Base-by-base conservation (phyloP, 2,329 filamentous ascomycete genomes). In the Alternaria atra region DNA sequence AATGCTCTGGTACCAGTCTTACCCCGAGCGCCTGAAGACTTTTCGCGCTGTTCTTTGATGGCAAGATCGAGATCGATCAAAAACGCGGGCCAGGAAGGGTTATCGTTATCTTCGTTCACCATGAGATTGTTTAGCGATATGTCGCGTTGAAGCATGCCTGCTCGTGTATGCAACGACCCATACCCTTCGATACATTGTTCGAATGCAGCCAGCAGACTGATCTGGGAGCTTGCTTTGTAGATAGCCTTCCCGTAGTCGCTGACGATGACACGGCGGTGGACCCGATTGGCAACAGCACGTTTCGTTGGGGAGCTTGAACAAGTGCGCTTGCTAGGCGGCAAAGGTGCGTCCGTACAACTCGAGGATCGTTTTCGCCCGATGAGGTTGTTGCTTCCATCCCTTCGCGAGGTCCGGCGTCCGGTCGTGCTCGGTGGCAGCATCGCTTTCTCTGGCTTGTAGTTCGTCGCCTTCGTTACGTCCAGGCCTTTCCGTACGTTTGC, bases 61-160 rank as follows among this genome's bases (percentile, higher is more conserved):
- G 76, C 70, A 59, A 69, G 64, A 52, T 70, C 55, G 47, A 85
- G 77, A 59, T 83, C 78, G 51, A 84, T 82, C 27, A 83, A 67
- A 50, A 83, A 84, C 2, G 72, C 61, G 47, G 52, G 68, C 78
- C 70, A 80, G 29, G 70, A 83, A 20, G 70, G 72, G 61, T 81
- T 80, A 0, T 75, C 54, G 13, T 73, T 54, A 15, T 84, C 77
- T 60, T 84, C 73, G 63, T 84, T 83, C 2, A 85, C 77, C 66
- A 84, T 80, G 10, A 84, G 75, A 56, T 85, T 84, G 40, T 80
- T 78, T 30, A 80, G 73, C 1, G 80, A 84, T 35, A 84, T 80
- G 58, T 84, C 80, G 64, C 80, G 61, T 40, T 84, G 76, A 39
- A 83, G 73, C 40, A 84, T 61, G 56, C 79, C 76, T 25, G 72